Conservation (phyloP, 441 rosid species). For the Adansonia grandidieri region DNA sequence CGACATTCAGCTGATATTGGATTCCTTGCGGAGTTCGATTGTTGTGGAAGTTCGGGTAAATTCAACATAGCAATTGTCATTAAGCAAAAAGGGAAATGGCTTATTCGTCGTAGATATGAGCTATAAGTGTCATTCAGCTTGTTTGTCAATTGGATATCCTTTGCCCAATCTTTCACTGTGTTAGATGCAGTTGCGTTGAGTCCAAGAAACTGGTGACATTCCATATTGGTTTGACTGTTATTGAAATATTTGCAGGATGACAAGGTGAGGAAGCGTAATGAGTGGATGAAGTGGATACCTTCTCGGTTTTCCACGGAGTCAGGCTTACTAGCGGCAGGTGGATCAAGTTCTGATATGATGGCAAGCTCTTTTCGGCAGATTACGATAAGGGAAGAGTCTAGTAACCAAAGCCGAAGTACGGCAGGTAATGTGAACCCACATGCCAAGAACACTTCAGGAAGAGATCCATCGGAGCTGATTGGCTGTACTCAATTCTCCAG, state of each 20-base stretch:
- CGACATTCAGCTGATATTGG: conserved; percentile 19
- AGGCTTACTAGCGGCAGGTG: conserved; percentile 28
- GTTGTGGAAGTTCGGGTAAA: conserved; percentile 27
- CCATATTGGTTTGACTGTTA: not conserved
- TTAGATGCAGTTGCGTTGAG: not conserved
- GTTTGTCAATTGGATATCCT: not conserved
- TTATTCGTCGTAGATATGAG: not conserved
- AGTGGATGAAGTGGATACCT: conserved; percentile 28
- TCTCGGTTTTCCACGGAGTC: conserved; percentile 32
- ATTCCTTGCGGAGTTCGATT: conserved; percentile 20
- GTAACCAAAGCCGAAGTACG: conserved; percentile 23
- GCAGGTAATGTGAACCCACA: conserved; percentile 16
- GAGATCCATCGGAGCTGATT: conserved; percentile 22
- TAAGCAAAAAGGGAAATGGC: not conserved
- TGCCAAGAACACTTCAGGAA: conserved; percentile 19
- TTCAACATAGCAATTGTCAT: not conserved
- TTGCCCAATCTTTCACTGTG: not conserved
- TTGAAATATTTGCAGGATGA: conserved; percentile 17
- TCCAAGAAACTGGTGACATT: not conserved
- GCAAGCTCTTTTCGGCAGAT: conserved; percentile 44
- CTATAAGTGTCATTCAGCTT: not conserved
- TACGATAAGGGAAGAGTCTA: conserved; percentile 37
- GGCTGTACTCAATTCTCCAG: not conserved
- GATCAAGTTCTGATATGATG: conserved; percentile 33
- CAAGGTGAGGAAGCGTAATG: conserved; percentile 24